Percentiles rank a stretch among this genome's conserved stretches.
phyloP scores from a whole-genome alignment of 2,329 filamentous ascomycete species.

The Stylonectria norvegica region DNA sequence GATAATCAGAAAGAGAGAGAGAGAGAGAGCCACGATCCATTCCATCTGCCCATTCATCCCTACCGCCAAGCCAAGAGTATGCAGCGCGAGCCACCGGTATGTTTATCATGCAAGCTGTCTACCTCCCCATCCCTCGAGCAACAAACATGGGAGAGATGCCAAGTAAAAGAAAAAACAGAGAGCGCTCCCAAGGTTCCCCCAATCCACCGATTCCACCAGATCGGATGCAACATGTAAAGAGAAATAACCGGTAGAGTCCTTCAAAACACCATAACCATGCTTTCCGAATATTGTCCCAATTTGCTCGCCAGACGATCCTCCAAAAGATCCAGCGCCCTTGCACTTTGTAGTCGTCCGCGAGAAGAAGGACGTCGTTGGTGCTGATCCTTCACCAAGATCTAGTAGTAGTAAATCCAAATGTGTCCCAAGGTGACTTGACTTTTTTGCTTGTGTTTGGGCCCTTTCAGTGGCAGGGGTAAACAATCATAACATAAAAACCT shows the following conservation, averaged over 20 bases:
- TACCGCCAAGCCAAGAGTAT: constrained; percentile 8
- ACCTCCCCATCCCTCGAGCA: neutral
- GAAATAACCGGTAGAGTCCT: too few species aligned
- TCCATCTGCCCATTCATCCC: neutral
- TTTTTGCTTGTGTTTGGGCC: neutral
- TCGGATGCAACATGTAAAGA: neutral
- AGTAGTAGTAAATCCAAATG: too few species aligned
- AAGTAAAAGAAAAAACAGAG: neutral
- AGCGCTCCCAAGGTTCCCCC: too few species aligned
- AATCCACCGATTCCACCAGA: too few species aligned
- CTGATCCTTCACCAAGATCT: too few species aligned
- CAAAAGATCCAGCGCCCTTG: neutral
- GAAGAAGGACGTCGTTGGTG: too few species aligned
- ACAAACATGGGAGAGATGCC: neutral
- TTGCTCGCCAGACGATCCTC: too few species aligned
- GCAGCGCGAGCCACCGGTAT: constrained; percentile 22
- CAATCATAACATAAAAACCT: constrained; percentile 14
- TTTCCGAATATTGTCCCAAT: neutral
- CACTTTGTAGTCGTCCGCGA: too few species aligned
- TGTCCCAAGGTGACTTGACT: neutral
- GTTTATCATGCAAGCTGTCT: constrained; percentile 11
- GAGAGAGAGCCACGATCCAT: neutral
- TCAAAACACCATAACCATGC: constrained; percentile 1
- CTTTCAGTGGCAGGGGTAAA: constrained; percentile 9
- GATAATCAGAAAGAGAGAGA: neutral